Base-by-base conservation (phyloP, 1,284 basidiomycete species). In the Cutaneotrichosporon spelunceum region DNA sequence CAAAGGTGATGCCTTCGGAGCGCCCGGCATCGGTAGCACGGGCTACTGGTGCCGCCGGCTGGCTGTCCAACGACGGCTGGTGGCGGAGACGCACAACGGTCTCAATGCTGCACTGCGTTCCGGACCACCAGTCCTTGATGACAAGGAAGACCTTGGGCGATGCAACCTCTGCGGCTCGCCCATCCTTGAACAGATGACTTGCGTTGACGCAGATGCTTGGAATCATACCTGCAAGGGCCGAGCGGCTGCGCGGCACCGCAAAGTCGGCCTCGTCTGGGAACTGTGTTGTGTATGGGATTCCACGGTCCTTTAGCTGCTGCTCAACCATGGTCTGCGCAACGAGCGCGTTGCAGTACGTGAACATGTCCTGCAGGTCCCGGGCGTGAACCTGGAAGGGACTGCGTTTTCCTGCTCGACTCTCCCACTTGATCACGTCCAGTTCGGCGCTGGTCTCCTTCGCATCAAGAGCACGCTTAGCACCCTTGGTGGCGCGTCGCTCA, bases 241-340 rank as follows among this genome's bases (percentile, higher is more conserved):
- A 75, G n/a, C 65, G 59, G 30, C 65, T 67, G 39, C 59, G 63
- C n/a, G 66, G 59, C 19, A 61, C 36, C 6, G 61, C 57, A 48
- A 66, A 66, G 56, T 62, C 62, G 10, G 48, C 27, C 24, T 62
- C 66, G 59, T 64, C 63, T 14, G 88, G 86, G 68, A 85, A 87
- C 68, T 91, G 87, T 57, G 88, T 85, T 2, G 82, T 85, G 72
- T 87, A 93, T 0, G 89, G 87, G 60, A 96, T 92, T 14, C 83
- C 83, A 19, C 89, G 87, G 34, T 85, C 78, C 74, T 91, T 91
- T 72, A 97, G 85, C 76, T 95, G 93, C 60, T 86, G 83, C 75
- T 96, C 91, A 57, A 97, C 86, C 69, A 88, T 90, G 64, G 86
- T 88, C 73, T 91, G 91, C 19, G 91, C 88, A n/a, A 94, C 89